Evolutionary conservation across 2,329 filamentous ascomycete species (phyloP), one percentile per base, ranked within the genome.

Genomic region (Cytospora mali): DNA sequence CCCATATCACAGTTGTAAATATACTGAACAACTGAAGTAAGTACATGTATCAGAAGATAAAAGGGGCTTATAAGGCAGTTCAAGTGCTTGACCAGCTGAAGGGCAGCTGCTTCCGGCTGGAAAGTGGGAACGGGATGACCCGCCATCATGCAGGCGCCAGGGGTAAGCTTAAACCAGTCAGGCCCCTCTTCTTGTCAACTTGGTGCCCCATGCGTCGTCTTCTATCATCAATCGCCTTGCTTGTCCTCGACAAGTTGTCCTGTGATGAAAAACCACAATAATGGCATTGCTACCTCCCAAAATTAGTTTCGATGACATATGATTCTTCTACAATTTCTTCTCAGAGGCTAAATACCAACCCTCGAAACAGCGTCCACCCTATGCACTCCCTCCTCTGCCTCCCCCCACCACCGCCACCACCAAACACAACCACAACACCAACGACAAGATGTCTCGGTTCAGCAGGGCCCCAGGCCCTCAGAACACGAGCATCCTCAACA

Each of bases 401-500:
- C 50, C 50, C n/a, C n/a, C n/a, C n/a, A n/a, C n/a, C n/a, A n/a
- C n/a, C n/a, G n/a, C n/a, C n/a, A n/a, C n/a, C n/a, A n/a, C n/a
- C 48, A 50, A 28, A 21, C 5, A 35, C n/a, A 23, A n/a, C 49
- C 16, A n/a, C 16, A 7, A 14, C 16, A 35, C 53, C 49, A 25
- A 59, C 55, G 49, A 46, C 61, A 67, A 53, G 63, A 82, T 82
- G 80, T 76, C 80, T 63, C 75, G 75, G 68, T 75, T 78, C 68
- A 79, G 75, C 70, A 74, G 76, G 70, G 74, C 75, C 48, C 63
- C 67, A 16, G 64, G 64, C 52, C 61, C 58, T 50, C 77, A 77
- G 71, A 76, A 73, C 66, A 80, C 74, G 66, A 82, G 82, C 74
- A 86, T 96, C 69, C 81, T 97, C 71, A 86, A 87, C 64, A 90